Percentiles rank a stretch among this genome's conserved stretches.
Evolutionary conservation across 2,329 filamentous ascomycete genomes (phyloP).

Genomic region (Phialophora verrucosa): DNA sequence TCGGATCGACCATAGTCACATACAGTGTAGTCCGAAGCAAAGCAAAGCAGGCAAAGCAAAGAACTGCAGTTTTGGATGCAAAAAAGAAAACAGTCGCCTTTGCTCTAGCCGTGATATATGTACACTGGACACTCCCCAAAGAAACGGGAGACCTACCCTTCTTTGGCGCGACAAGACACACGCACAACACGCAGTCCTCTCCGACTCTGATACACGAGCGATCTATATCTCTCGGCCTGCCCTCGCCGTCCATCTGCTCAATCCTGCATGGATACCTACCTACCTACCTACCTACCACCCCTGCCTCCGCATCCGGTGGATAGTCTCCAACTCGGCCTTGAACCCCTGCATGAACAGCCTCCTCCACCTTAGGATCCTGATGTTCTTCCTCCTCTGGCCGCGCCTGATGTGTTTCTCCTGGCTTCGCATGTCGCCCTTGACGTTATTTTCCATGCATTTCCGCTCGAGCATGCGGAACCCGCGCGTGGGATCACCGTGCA

Average conservation of each 20-base stretch:
- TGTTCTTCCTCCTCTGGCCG: constrained; percentile 50
- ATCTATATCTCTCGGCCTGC: background rate
- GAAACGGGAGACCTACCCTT: too few relatives aligned
- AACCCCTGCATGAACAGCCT: constrained; percentile 54
- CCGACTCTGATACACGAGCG: too few relatives aligned
- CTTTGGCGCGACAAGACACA: too few relatives aligned
- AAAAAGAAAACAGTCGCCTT: too few relatives aligned
- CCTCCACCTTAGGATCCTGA: constrained; percentile 50
- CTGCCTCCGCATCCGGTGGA: constrained; percentile 53
- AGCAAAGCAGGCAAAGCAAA: too few relatives aligned
- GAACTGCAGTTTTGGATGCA: too few relatives aligned
- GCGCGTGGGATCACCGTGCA: constrained; percentile 36
- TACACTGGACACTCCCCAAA: too few relatives aligned
- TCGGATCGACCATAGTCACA: too few relatives aligned
- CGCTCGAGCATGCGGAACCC: constrained; percentile 41
- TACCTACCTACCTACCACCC: constrained; percentile 48
- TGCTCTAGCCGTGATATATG: too few relatives aligned
- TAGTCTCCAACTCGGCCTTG: constrained; percentile 48
- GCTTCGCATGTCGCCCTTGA: constrained; percentile 42
- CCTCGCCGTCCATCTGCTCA: background rate
- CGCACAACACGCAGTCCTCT: too few relatives aligned
- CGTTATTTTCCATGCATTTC: constrained; percentile 43
- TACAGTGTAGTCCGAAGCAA: too few relatives aligned
- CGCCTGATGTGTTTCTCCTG: constrained; percentile 52
- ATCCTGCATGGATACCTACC: background rate